These are phyloP conservation scores for Pouteria campechiana DNA, from an alignment of 179 eudicot species.

Conservation along the genomic window DNA sequence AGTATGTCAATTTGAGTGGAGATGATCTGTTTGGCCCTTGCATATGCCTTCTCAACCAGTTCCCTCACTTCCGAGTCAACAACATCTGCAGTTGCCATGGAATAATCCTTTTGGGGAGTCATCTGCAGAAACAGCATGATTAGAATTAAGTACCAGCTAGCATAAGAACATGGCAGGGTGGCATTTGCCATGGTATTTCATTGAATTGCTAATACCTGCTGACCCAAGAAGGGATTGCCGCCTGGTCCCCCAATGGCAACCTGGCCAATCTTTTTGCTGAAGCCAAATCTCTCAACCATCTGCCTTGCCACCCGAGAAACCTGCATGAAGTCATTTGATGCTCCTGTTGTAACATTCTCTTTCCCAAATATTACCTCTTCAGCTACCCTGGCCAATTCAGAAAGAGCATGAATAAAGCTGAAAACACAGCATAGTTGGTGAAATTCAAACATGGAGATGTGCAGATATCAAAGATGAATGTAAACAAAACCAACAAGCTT, in stretches of 20 bases:
- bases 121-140: conserved; percentile 26
- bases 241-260: conserved; percentile 80
- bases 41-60: conserved; percentile 70
- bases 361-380: conserved; percentile 90
- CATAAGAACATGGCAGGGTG: not conserved
- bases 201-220: conserved; percentile 59
- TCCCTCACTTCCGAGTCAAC: conserved; percentile 90
- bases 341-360: conserved; percentile 89
- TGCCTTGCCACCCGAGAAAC: conserved; percentile 92
- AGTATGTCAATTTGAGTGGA: conserved; percentile 85
- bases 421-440: too few species aligned
- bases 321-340: conserved; percentile 95
- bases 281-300: conserved; percentile 96
- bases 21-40: conserved; percentile 58
- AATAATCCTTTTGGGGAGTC: conserved; percentile 88
- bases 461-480: too few species aligned
- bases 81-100: conserved; percentile 92
- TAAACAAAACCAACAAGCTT: too few species aligned
- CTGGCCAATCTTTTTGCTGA: conserved; percentile 96
- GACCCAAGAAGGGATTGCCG: conserved; percentile 93
- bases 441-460: too few species aligned
- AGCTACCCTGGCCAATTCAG: conserved; percentile 48
- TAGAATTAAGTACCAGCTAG: not conserved
- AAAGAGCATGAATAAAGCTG: not conserved
- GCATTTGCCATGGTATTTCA: too few species aligned